Conservation (phyloP, 148 eudicot species). For the Vaccinium darrowii region DNA sequence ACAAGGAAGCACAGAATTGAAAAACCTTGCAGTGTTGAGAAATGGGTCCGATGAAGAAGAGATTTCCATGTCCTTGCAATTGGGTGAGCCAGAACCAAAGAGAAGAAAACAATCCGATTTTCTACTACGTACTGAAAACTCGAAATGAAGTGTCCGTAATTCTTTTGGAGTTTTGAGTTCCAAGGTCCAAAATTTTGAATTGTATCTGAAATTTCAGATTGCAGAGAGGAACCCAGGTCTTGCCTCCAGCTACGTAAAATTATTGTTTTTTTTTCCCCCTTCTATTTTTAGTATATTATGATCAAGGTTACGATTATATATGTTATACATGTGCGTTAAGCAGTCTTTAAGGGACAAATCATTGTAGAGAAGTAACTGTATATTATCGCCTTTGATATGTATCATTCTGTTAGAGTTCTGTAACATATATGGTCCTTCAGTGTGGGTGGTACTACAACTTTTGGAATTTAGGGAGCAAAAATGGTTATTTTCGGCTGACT, state of each 20-base stretch:
- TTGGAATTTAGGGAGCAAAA: neutral
- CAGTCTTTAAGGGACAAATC: neutral
- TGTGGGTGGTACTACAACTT: neutral
- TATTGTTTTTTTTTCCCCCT: neutral
- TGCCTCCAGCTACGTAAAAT: slow-evolving; percentile 2
- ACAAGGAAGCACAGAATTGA: slow-evolving; percentile 16
- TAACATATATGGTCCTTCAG: neutral
- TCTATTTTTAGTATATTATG: neutral
- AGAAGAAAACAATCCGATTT: slow-evolving; percentile 41
- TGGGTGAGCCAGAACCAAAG: slow-evolving; percentile 56
- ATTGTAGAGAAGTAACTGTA: slow-evolving; percentile 6
- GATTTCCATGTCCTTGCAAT: slow-evolving; percentile 35
- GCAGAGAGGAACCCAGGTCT: slow-evolving; percentile 11
- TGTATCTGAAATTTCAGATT: slow-evolving; percentile 11
- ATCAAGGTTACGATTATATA: neutral
- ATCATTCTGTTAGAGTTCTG: neutral
- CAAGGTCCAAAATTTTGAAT: slow-evolving; percentile 2
- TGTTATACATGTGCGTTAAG: neutral
- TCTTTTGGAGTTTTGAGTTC: neutral
- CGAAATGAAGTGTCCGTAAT: slow-evolving; percentile 10
- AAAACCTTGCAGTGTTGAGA: slow-evolving; percentile 32
- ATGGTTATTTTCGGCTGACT: neutral
- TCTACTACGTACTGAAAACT: slow-evolving; percentile 10
- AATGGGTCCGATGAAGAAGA: slow-evolving; percentile 33
- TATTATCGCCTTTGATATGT: neutral